These are phyloP conservation scores for Neoboletus brunneissimus DNA, from an alignment of 768 basidiomycete species.

Conservation along the genomic window DNA sequence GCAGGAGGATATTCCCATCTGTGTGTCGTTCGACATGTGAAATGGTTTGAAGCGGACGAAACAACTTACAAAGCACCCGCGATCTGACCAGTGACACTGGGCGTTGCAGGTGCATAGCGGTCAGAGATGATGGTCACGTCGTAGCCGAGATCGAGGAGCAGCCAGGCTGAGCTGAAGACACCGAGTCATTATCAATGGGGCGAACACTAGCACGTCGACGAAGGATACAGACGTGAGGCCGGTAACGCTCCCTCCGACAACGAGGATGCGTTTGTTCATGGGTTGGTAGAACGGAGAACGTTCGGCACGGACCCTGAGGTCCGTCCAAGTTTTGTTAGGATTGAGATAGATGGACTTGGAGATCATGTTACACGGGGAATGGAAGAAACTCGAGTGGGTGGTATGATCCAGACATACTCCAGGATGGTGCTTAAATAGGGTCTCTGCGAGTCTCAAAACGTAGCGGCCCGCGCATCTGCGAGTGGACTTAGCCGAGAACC, in stretches of 20 bases:
- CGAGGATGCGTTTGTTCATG: neutral
- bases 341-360: neutral
- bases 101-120: neutral
- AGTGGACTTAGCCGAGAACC: too few species aligned
- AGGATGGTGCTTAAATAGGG: neutral
- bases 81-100: neutral
- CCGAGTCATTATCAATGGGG: too few species aligned
- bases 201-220: too few species aligned
- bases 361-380: neutral
- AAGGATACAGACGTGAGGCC: too few species aligned
- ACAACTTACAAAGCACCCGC: neutral
- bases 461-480: neutral
- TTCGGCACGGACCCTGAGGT: neutral
- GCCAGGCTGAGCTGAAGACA: neutral
- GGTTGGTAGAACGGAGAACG: neutral
- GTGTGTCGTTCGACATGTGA: too few species aligned
- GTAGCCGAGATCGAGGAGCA: neutral
- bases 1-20: too few species aligned
- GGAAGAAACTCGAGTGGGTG: neutral
- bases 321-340: neutral
- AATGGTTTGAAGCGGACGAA: too few species aligned
- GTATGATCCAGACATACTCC: neutral
- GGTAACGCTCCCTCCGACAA: neutral
- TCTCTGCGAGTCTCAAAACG: neutral
- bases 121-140: neutral